Base-by-base conservation (phyloP, 1,284 basidiomycete species). In the Moesziomyces parantarcticus region DNA sequence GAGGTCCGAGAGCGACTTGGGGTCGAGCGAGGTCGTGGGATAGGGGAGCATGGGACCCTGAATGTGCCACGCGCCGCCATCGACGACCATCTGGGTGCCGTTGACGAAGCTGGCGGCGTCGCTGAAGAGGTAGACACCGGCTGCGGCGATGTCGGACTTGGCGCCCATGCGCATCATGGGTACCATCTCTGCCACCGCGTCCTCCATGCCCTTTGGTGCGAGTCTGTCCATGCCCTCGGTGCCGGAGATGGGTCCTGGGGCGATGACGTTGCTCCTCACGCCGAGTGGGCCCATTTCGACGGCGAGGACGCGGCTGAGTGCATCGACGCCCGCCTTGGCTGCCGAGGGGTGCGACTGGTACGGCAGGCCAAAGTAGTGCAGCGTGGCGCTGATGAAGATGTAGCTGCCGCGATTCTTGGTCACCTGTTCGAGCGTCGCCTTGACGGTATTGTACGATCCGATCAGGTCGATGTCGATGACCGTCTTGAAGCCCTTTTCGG, bases 291-390 rank as follows among this genome's bases (percentile, higher is more conserved):
- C 95, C 86, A 97, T 93, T 84, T 97, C 95, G 14, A 97, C 89
- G 0, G 95, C 94, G 22, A 97, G 85, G 3, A 92, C 93, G 10
- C 89, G 87, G 57, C 90, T 92, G 5, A 95, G 86, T 0, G 94
- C 93, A 80, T 99, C 95, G 36, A 98, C 89, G 10, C 89, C 96
- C 0, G 95, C 95, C 85, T 98, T 98, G 21, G 96, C 96, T 14
- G 95, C 93, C 22, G 92, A 93, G 8, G 96, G 92, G 79, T 97
- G 95, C 5, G 89, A 92, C 85, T 98, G 95, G 84, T 90, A 94
- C 0, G 93, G 92, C n/a, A 91, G 77, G 88, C 93, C 93, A 66
- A 87, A 88, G 85, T 94, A 92, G 84, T 98, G 96, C 55, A 98
- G 85, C 14, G 92, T 96, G 3, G 94, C 92, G 70, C 91, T 92